Evolutionary conservation across 2,329 filamentous ascomycete species (phyloP), one percentile per base, ranked within the genome.

Genomic region (Ophiognomonia clavigignenti-juglandacearum): DNA sequence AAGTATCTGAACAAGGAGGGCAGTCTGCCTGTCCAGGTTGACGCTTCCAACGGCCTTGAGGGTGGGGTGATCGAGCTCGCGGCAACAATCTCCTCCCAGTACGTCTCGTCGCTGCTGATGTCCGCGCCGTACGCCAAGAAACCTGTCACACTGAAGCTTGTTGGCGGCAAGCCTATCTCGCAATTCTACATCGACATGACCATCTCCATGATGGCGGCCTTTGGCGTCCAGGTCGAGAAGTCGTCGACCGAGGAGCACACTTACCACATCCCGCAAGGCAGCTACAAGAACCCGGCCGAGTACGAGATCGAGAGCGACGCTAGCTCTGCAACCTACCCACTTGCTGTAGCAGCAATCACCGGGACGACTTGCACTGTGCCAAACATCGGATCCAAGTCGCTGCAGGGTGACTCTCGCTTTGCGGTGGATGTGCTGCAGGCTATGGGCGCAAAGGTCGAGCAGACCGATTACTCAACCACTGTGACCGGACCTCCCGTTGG

Each of bases 101-200:
- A 97, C 62, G 93, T 98, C 31, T 97, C 93, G 0, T 96, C 92
- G 2, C 83, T 98, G 54, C 74, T 98, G 43, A 95, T 98, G 88
- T 95, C 90, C 50, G 93, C 93, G 0, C 93, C 93, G 0, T 98
- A 97, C 61, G 93, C 93, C 38, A 96, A 96, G 69, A 83, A 90
- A 53, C 88, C 92, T 0, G 91, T 98, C 31, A 96, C 89, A 0
- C 71, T 98, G 55, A 85, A 84, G 34, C 77, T 98, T 32, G 85
- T 97, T 11, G 93, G 93, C n/a, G 93, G 91, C 46, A 97, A 96
- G 65, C 92, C 93, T 36, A 96, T 98, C 55, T 97, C 92, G 2
- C 91, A 97, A 63, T 83, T 85, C 2, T 98, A 98, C 65, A 97
- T 98, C 59, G 90, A 98, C 63, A 97, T 98, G 92, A 98, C 93